Percentiles rank a stretch among this genome's conserved stretches.
phyloP scores from a whole-genome alignment of 176 grass and related monocot species.

The Chrysopogon serrulatus region DNA sequence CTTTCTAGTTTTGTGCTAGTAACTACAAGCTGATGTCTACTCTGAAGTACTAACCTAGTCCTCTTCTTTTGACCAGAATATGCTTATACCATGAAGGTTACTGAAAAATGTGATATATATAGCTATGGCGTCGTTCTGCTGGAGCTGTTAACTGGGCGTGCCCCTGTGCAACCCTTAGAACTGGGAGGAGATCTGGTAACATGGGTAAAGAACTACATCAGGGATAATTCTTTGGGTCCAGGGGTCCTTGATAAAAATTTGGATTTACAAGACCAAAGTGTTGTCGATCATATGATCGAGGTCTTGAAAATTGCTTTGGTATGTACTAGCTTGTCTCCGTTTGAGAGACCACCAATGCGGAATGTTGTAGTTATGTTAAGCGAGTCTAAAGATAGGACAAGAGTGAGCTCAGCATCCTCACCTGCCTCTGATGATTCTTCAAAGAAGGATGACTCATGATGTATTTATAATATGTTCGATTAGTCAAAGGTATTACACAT shows the following conservation, averaged over 20 bases:
- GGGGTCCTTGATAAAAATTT: constrained; percentile 69
- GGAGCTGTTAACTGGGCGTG: constrained; percentile 85
- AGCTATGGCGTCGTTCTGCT: constrained; percentile 91
- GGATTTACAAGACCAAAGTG: constrained; percentile 56
- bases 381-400: constrained; percentile 81
- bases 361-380: constrained; percentile 95
- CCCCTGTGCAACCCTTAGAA: constrained; percentile 88
- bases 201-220: constrained; percentile 86
- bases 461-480: constrained; percentile 22
- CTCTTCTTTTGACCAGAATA: constrained; percentile 64
- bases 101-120: constrained; percentile 92
- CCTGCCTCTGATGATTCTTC: constrained; percentile 70
- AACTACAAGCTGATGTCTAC: not conserved
- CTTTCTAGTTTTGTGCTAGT: not conserved
- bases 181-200: constrained; percentile 93
- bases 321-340: constrained; percentile 83
- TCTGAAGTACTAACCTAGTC: constrained; percentile 5
- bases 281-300: constrained; percentile 79
- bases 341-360: constrained; percentile 88
- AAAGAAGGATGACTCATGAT: constrained; percentile 61
- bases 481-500: constrained; percentile 29
- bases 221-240: constrained; percentile 64
- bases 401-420: constrained; percentile 53
- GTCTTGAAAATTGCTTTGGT: constrained; percentile 94
- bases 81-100: constrained; percentile 99